These are phyloP conservation scores for Actinidia polygama DNA, from an alignment of 179 eudicot species.

Conservation along the genomic window DNA sequence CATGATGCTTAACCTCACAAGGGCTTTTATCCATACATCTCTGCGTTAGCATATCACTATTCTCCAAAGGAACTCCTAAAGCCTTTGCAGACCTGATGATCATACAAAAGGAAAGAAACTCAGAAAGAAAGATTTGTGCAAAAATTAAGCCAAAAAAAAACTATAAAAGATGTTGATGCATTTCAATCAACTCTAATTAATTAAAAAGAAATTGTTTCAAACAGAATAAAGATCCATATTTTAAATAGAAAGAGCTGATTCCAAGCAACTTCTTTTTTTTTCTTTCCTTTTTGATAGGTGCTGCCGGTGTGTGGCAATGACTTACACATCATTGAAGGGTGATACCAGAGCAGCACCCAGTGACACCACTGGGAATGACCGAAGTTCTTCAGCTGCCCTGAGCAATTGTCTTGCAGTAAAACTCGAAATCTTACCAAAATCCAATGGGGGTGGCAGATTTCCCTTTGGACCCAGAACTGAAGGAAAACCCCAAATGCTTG, in stretches of 20 bases:
- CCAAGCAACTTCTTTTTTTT: neutral
- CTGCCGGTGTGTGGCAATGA: neutral
- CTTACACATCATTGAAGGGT: conserved; percentile 66
- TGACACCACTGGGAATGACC: conserved; percentile 54
- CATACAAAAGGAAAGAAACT: conserved; percentile 19
- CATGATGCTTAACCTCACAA: conserved; percentile 55
- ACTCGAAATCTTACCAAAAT: conserved; percentile 45
- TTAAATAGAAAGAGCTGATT: neutral
- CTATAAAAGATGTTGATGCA: neutral
- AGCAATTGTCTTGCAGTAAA: conserved; percentile 42
- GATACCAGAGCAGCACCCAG: conserved; percentile 69
- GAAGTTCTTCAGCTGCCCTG: conserved; percentile 44
- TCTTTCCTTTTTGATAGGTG: neutral
- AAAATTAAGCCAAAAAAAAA: neutral
- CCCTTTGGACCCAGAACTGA: conserved; percentile 31
- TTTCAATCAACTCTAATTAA: neutral
- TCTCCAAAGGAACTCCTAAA: conserved; percentile 53
- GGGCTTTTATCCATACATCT: conserved; percentile 54
- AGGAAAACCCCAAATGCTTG: conserved; percentile 31
- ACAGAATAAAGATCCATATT: neutral
- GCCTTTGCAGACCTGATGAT: conserved; percentile 50
- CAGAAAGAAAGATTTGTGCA: neutral
- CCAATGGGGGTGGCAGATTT: conserved; percentile 32
- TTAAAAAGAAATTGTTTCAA: neutral
- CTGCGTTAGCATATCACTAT: conserved; percentile 37